These are phyloP conservation scores for Starmerella tilneyi DNA, from an alignment of 805 yeast species.

Conservation along the genomic window DNA sequence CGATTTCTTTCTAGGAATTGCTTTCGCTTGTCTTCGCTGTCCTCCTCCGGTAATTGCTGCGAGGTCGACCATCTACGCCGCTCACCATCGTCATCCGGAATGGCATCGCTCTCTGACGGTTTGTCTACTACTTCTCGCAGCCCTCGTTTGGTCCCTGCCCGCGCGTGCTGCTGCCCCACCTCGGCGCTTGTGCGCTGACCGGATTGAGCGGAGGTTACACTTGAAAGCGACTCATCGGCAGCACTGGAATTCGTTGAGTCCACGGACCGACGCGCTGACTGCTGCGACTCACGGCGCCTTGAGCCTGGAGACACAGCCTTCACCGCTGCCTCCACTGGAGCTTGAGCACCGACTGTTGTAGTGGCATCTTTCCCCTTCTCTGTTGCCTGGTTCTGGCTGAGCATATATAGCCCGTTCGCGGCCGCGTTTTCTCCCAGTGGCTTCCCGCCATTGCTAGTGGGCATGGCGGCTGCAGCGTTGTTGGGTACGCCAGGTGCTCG, in stretches of 20 bases:
- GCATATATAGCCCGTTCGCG: conserved; percentile 30
- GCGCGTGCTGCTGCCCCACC: background rate
- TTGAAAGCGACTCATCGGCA: background rate
- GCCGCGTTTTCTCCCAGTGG: conserved; percentile 14
- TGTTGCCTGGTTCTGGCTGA: conserved; percentile 19
- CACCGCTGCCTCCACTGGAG: background rate
- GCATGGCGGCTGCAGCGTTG: background rate
- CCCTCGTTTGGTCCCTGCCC: background rate
- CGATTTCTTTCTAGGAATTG: conserved; percentile 81
- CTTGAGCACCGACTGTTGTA: background rate
- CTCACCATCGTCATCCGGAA: background rate
- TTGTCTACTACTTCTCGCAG: background rate
- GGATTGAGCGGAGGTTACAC: no score
- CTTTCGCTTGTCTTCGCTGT: conserved; percentile 63
- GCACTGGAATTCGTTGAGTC: background rate
- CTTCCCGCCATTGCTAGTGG: background rate
- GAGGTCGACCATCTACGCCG: conserved; percentile 1
- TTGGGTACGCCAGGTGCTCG: background rate
- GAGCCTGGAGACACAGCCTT: background rate
- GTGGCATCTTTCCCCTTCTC: background rate
- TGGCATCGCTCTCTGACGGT: background rate
- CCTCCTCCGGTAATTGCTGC: background rate
- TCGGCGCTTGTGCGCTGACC: no score
- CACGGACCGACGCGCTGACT: background rate
- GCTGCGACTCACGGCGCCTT: background rate